Percentiles rank a stretch among this genome's conserved stretches.
Evolutionary conservation across 2,329 filamentous ascomycete species (phyloP).

Genomic region (Phoma herbarum): DNA sequence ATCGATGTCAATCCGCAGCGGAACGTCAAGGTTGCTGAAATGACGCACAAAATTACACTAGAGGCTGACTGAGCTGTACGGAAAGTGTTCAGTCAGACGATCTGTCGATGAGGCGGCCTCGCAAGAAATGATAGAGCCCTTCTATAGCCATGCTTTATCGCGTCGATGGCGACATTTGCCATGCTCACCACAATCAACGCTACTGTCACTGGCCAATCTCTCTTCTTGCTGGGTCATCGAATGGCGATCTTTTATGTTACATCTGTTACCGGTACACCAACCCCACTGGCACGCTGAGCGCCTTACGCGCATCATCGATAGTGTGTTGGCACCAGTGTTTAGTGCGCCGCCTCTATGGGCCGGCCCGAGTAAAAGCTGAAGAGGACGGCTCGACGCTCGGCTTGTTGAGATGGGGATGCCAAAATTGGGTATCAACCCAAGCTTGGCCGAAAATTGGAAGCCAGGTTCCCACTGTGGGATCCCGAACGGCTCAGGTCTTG

Average conservation of each 20-base stretch:
- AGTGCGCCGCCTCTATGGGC: conserved; percentile 1
- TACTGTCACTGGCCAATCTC: neutral
- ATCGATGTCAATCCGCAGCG: neutral
- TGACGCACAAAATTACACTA: neutral
- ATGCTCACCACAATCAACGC: neutral
- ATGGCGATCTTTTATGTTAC: neutral
- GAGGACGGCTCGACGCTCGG: neutral
- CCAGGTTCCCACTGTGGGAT: neutral
- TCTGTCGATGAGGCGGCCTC: neutral
- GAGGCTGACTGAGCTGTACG: conserved; percentile 1
- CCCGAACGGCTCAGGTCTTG: neutral
- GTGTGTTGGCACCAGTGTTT: conserved; percentile 2
- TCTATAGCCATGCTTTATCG: neutral
- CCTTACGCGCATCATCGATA: conserved; percentile 5
- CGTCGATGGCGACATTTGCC: neutral
- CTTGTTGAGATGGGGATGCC: neutral
- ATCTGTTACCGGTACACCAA: neutral
- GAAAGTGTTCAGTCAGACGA: conserved; percentile 5
- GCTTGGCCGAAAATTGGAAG: neutral
- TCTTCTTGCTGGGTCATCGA: neutral
- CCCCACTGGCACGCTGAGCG: neutral
- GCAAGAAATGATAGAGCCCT: neutral
- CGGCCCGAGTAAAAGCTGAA: conserved; percentile 1
- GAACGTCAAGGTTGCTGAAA: conserved; percentile 1
- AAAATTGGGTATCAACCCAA: neutral